Conservation (phyloP, 1,284 basidiomycete species). For the Sporisorium reilianum region DNA sequence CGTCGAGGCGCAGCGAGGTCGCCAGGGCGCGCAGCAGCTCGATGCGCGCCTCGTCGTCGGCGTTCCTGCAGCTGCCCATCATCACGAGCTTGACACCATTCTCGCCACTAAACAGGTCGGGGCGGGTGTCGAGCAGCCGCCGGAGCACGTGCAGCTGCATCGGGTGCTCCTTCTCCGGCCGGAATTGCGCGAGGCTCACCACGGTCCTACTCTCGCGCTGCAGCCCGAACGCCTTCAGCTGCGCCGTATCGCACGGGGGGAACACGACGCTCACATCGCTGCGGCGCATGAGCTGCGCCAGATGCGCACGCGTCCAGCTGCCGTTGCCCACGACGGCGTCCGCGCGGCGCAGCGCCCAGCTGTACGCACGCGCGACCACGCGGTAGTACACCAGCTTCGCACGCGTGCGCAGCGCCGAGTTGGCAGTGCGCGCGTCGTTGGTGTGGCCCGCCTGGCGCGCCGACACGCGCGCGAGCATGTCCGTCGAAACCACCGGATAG, state of each 20-base stretch:
- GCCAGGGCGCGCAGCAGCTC: slow-evolving; percentile 76
- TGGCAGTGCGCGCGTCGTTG: slow-evolving; percentile 75
- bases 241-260: slow-evolving; percentile 89
- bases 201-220: slow-evolving; percentile 64
- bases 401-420: slow-evolving; percentile 75
- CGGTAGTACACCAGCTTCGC: slow-evolving; percentile 91
- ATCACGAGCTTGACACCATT: slow-evolving; percentile 72
- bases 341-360: slow-evolving; percentile 79
- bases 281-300: slow-evolving; percentile 71
- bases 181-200: slow-evolving; percentile 77
- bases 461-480: slow-evolving; percentile 89
- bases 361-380: slow-evolving; percentile 85
- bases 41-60: slow-evolving; percentile 80
- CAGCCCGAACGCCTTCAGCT: slow-evolving; percentile 78
- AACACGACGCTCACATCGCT: slow-evolving; percentile 75
- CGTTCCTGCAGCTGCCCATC: slow-evolving; percentile 86
- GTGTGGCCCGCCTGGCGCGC: slow-evolving; percentile 75
- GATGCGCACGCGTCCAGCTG: slow-evolving; percentile 90
- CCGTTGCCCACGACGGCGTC: slow-evolving; percentile 89
- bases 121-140: slow-evolving; percentile 73
- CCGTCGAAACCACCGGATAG: slow-evolving; percentile 91
- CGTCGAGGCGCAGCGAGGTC: slow-evolving; percentile 76
- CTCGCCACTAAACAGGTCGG: slow-evolving; percentile 28
- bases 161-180: slow-evolving; percentile 92
- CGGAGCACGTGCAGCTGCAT: slow-evolving; percentile 82